A percentile compares a stretch with the other conserved stretches of the same genome.
Conservation (phyloP, 148 eudicot species). For the Agrostemma githago region DNA sequence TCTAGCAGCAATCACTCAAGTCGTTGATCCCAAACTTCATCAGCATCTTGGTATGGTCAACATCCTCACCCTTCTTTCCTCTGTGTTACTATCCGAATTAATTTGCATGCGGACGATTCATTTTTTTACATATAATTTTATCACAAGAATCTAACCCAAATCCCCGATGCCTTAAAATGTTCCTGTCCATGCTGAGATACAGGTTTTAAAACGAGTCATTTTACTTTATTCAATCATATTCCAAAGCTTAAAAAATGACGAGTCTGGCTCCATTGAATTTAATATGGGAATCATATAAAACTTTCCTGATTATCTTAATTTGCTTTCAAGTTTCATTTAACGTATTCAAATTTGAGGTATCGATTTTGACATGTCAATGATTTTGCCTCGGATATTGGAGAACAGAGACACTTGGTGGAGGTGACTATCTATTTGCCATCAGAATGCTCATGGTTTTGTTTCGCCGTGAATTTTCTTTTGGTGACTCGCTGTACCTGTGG, state of each 20-base stretch:
- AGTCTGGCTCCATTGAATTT: neutral
- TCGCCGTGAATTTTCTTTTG: constrained; percentile 93
- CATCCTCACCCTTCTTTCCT: neutral
- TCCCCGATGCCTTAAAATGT: no score
- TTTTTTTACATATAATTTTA: neutral
- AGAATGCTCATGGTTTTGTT: constrained; percentile 99
- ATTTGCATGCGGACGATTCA: neutral
- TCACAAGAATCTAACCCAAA: no score
- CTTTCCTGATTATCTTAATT: neutral
- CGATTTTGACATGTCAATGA: neutral
- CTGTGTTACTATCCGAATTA: neutral
- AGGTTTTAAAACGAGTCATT: neutral
- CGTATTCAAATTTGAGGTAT: neutral
- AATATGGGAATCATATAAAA: neutral
- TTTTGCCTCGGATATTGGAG: constrained; percentile 22
- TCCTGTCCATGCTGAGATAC: neutral
- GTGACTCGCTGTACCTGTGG: constrained; percentile 95
- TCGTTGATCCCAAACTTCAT: constrained; percentile 97
- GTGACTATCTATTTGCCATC: constrained; percentile 91
- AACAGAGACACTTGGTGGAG: constrained; percentile 87
- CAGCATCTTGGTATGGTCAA: constrained; percentile 74
- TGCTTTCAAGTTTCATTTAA: neutral
- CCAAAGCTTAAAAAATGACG: neutral
- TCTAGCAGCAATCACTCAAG: constrained; percentile 83
- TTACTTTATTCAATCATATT: neutral